Evolutionary conservation across 129 eudicot genomes (phyloP).

Genomic region (Oenanthe sinensis): DNA sequence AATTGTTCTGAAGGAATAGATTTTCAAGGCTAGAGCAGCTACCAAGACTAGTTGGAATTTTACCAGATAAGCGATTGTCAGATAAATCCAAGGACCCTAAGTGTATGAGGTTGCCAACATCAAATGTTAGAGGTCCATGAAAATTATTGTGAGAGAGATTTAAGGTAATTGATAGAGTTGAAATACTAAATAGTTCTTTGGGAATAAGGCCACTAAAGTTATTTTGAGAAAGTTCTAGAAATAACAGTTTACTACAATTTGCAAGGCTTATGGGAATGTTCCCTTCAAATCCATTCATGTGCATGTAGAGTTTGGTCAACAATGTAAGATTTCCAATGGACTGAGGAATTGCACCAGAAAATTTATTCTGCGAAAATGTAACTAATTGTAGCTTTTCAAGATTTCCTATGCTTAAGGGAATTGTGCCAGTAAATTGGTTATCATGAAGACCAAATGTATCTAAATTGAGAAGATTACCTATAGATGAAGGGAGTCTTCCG

Average conservation of each 20-base stretch:
- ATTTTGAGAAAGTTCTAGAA: neutral
- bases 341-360: slow-evolving; percentile 3
- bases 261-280: neutral
- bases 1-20: neutral
- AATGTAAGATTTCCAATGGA: slow-evolving; percentile 10
- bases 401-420: slow-evolving; percentile 6
- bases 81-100: slow-evolving; percentile 8
- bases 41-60: slow-evolving; percentile 15
- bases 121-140: neutral
- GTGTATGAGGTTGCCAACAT: slow-evolving; percentile 6
- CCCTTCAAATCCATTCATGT: neutral
- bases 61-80: neutral
- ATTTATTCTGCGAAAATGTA: neutral
- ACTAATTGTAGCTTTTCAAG: neutral
- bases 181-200: neutral
- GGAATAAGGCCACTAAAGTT: slow-evolving; percentile 1
- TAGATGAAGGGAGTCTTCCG: slow-evolving; percentile 29
- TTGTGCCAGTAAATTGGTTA: slow-evolving; percentile 20
- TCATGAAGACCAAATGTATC: slow-evolving; percentile 6
- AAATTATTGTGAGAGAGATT: neutral
- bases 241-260: neutral
- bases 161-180: neutral
- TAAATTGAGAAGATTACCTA: slow-evolving; percentile 25
- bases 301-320: neutral
- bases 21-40: neutral